phyloP scores from a whole-genome alignment of 768 basidiomycete genomes.

The Auricularia auricula-judae region DNA sequence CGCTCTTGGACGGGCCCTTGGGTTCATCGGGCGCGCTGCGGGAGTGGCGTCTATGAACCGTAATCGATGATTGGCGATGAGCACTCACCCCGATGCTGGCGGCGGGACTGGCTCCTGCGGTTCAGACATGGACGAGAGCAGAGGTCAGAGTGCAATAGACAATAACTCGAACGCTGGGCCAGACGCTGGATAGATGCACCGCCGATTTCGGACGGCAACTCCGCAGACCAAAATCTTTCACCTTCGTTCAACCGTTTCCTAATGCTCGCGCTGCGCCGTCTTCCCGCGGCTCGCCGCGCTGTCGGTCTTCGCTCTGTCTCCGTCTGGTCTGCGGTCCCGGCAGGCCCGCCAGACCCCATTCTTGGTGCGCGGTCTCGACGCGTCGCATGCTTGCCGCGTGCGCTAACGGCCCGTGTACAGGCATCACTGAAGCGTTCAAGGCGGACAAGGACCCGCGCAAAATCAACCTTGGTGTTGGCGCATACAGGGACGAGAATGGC shows the following conservation, averaged over 20 bases:
- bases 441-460: constrained; percentile 86
- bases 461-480: constrained; percentile 96
- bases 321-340: constrained; percentile 71
- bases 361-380: constrained; percentile 44
- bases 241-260: not conserved
- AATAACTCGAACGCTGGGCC: not conserved
- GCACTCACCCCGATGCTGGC: not conserved
- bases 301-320: constrained; percentile 37
- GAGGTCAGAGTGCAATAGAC: not conserved
- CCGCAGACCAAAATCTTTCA: not conserved
- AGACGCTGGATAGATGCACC: not conserved
- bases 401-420: constrained; percentile 25
- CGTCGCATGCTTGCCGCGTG: not conserved
- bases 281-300: constrained; percentile 23
- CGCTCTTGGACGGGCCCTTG: constrained; percentile 68
- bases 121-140: not conserved
- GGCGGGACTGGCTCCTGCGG: not conserved
- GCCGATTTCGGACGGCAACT: not conserved
- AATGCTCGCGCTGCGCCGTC: constrained; percentile 5
- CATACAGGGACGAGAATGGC: constrained; percentile 87
- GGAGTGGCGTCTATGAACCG: not conserved
- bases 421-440: constrained; percentile 93
- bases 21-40: constrained; percentile 12
- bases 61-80: not conserved
- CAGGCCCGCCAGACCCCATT: constrained; percentile 89